Conservation (phyloP, 2,329 filamentous ascomycete genomes). For the Cordyceps cateniannulata region DNA sequence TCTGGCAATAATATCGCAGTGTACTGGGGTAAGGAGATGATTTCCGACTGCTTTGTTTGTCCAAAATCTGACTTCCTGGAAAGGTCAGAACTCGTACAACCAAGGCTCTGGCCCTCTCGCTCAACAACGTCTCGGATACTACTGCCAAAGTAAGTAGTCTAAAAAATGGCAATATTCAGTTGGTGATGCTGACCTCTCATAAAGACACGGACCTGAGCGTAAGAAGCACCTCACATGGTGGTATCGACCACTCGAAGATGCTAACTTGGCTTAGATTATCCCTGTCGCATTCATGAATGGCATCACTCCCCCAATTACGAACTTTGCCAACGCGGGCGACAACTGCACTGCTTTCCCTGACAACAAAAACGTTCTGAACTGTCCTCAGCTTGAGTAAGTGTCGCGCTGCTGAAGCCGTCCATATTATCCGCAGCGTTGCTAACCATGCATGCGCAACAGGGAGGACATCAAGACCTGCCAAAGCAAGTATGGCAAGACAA, state of each 20-base stretch:
- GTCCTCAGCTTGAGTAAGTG: conserved; percentile 57
- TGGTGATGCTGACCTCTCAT: conserved; percentile 14
- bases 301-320: conserved; percentile 49
- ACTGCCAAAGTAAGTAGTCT: conserved; percentile 48
- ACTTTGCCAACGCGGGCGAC: conserved; percentile 60
- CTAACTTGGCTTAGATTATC: conserved; percentile 37
- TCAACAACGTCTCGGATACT: conserved; percentile 50
- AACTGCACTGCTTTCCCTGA: conserved; percentile 53
- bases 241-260: background rate
- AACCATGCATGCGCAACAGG: conserved; percentile 19
- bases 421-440: background rate
- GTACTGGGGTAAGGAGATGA: conserved; percentile 52
- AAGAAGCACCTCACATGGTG: conserved; percentile 15
- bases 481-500: conserved; percentile 55
- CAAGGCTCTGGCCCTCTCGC: conserved; percentile 35
- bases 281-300: conserved; percentile 56
- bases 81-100: conserved; percentile 54
- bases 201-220: conserved; percentile 41
- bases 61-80: conserved; percentile 7
- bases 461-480: conserved; percentile 56
- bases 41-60: too few species aligned
- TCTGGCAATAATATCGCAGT: conserved; percentile 51
- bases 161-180: too few species aligned
- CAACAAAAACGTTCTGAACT: conserved; percentile 48
- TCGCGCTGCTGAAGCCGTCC: background rate